phyloP scores from a whole-genome alignment of 208 protist species.

The Trypanosoma avium region DNA sequence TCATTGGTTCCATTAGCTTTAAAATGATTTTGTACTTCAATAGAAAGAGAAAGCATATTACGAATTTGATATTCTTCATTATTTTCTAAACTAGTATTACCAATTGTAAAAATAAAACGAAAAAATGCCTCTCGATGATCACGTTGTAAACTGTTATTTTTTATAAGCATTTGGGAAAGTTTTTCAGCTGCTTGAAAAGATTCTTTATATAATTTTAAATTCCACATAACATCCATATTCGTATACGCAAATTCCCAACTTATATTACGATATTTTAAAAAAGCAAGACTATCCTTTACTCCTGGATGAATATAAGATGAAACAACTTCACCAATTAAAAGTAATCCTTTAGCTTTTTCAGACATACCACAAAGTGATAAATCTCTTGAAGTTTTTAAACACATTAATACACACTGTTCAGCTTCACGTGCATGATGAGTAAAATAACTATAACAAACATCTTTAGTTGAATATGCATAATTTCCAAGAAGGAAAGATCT shows the following conservation, averaged over 20 bases:
- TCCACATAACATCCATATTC: conserved; percentile 45
- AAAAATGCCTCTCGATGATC: conserved; percentile 54
- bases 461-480: conserved; percentile 41
- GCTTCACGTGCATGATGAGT: conserved; percentile 48
- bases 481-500: conserved; percentile 55
- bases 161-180: conserved; percentile 29
- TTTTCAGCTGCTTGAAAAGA: conserved; percentile 20
- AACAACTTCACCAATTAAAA: conserved; percentile 24
- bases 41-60: conserved; percentile 20
- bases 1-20: conserved; percentile 3
- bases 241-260: conserved; percentile 61
- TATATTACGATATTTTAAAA: conserved; percentile 27
- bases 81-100: conserved; percentile 5
- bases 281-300: conserved; percentile 9
- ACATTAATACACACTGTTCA: conserved; percentile 79
- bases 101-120: conserved; percentile 57
- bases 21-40: conserved; percentile 27
- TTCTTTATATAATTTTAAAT: conserved; percentile 12
- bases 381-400: conserved; percentile 64
- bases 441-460: conserved; percentile 47
- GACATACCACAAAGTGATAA: conserved; percentile 27
- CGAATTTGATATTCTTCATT: conserved; percentile 22
- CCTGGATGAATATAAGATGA: conserved; percentile 17
- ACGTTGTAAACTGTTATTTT: conserved; percentile 17
- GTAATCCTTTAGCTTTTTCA: conserved; percentile 23